Conservation (phyloP, 495 filamentous ascomycete genomes). For the Amniculicola lignicola region DNA sequence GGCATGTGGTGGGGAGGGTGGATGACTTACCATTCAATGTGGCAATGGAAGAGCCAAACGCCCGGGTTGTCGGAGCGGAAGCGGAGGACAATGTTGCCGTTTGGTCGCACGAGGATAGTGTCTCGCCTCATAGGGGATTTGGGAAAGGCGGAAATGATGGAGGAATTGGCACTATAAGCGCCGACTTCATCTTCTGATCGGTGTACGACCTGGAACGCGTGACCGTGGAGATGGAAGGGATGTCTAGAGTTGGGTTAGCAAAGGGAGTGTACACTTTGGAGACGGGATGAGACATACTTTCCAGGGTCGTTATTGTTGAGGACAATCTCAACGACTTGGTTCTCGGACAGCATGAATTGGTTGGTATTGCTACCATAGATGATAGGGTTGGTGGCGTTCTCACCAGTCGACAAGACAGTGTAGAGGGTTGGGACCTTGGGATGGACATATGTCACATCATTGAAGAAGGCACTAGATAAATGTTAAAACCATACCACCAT, state of each 20-base stretch:
- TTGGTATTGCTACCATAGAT: conserved; percentile 77
- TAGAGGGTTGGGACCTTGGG: conserved; percentile 82
- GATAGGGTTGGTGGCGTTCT: conserved; percentile 56
- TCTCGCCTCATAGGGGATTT: conserved; percentile 56
- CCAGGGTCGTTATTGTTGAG: conserved; percentile 75
- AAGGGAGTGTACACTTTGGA: not conserved
- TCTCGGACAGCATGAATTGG: conserved; percentile 62
- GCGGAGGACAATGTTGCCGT: conserved; percentile 46
- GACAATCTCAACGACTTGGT: conserved; percentile 70
- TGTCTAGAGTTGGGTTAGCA: conserved; percentile 44
- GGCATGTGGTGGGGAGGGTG: not conserved
- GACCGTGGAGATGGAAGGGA: conserved; percentile 87
- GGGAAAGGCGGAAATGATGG: conserved; percentile 45
- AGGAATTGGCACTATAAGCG: conserved; percentile 45
- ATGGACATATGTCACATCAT: conserved; percentile 68
- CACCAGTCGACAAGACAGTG: conserved; percentile 64
- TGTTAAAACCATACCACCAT: not conserved
- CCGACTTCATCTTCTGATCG: conserved; percentile 53
- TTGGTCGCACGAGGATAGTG: conserved; percentile 52
- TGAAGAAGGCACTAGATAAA: conserved; percentile 66
- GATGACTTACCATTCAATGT: conserved; percentile 35
- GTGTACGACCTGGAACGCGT: conserved; percentile 71
- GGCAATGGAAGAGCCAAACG: conserved; percentile 75
- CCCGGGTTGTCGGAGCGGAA: conserved; percentile 64
- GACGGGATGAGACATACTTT: conserved; percentile 32